phyloP scores from a whole-genome alignment of 352 stramenopile genomes.

The Phytopythium litorale region DNA sequence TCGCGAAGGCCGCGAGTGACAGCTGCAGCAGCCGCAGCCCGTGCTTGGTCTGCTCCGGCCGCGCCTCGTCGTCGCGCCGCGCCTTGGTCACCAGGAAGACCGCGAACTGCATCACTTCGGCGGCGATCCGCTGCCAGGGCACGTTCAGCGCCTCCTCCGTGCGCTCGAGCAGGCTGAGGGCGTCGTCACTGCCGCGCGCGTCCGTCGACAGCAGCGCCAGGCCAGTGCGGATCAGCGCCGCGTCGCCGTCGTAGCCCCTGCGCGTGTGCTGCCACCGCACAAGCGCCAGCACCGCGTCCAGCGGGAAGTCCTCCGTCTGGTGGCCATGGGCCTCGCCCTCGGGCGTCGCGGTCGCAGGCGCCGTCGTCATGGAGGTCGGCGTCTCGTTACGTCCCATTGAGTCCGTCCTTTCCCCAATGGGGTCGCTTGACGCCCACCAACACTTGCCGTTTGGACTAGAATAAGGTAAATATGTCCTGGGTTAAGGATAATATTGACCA shows the following conservation, averaged over 20 bases:
- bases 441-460: not conserved
- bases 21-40: conserved; percentile 57
- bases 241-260: conserved; percentile 46
- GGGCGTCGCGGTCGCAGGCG: not conserved
- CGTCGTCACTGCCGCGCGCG: conserved; percentile 9
- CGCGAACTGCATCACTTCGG: conserved; percentile 64
- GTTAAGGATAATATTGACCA: not conserved
- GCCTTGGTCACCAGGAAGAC: conserved; percentile 63
- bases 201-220: conserved; percentile 28
- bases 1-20: conserved; percentile 38
- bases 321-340: not conserved
- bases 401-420: conserved; percentile 5
- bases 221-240: conserved; percentile 30
- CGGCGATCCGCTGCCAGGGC: conserved; percentile 48
- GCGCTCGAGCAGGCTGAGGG: conserved; percentile 17
- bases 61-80: conserved; percentile 26
- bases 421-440: conserved; percentile 3
- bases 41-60: conserved; percentile 25
- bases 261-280: conserved; percentile 63
- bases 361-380: not conserved
- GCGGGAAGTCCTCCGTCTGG: not conserved
- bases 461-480: not conserved
- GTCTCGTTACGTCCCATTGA: not conserved
- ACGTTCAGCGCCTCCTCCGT: conserved; percentile 54
- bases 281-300: conserved; percentile 53